These are phyloP conservation scores for Leptographium galeiforme DNA, from an alignment of 2,329 filamentous ascomycete genomes.

Conservation along the genomic window DNA sequence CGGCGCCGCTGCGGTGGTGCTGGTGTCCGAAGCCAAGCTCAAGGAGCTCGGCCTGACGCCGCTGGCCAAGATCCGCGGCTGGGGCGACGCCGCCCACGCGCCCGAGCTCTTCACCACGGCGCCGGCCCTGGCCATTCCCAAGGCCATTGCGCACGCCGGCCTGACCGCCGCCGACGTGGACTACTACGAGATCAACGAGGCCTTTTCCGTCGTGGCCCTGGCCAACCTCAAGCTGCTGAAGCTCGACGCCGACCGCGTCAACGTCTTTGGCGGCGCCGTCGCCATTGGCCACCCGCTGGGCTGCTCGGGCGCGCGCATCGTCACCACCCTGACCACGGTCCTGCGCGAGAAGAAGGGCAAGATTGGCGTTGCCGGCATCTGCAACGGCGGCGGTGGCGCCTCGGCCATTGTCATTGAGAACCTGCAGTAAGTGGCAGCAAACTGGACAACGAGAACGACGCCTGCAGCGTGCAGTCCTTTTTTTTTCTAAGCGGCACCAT, in stretches of 20 bases:
- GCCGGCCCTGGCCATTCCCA: slow-evolving; percentile 86
- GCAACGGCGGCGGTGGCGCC: slow-evolving; percentile 93
- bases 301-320: slow-evolving; percentile 84
- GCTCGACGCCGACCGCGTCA: slow-evolving; percentile 74
- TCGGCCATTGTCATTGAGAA: slow-evolving; percentile 85
- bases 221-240: slow-evolving; percentile 89
- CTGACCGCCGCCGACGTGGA: slow-evolving; percentile 67
- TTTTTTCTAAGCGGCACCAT: neutral
- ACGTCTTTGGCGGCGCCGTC: slow-evolving; percentile 88
- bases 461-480: neutral
- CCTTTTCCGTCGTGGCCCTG: slow-evolving; percentile 90
- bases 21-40: slow-evolving; percentile 87
- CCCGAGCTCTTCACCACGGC: slow-evolving; percentile 94
- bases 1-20: slow-evolving; percentile 80
- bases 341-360: slow-evolving; percentile 83
- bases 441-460: too few species aligned
- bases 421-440: slow-evolving; percentile 32
- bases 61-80: slow-evolving; percentile 90
- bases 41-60: slow-evolving; percentile 86
- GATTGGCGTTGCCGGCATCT: slow-evolving; percentile 89
- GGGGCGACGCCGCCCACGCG: slow-evolving; percentile 85
- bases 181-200: slow-evolving; percentile 98
- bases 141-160: slow-evolving; percentile 90
- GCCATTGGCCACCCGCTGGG: slow-evolving; percentile 93
- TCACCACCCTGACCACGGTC: slow-evolving; percentile 79